Percentiles rank a stretch among this genome's conserved stretches.
Evolutionary conservation across 176 grass and related monocot genomes (phyloP).

Genomic region (Carex littledalei): DNA sequence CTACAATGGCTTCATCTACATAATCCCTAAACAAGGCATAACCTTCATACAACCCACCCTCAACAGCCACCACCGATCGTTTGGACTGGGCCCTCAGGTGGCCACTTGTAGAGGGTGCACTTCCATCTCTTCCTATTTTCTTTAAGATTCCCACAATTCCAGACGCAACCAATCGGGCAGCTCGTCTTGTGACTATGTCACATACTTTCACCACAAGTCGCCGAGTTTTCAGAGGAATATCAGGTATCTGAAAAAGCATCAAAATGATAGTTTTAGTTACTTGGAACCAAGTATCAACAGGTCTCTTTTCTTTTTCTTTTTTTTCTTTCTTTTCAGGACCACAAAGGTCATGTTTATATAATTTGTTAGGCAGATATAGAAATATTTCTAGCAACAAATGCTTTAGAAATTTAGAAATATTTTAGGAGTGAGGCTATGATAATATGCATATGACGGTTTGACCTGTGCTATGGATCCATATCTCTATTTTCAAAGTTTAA

Average conservation of each 20-base stretch:
- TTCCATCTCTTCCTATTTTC: conserved; percentile 81
- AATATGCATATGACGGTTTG: too few relatives aligned
- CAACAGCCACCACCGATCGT: conserved; percentile 58
- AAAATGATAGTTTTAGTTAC: background rate
- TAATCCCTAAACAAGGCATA: conserved; percentile 77
- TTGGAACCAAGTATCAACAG: background rate
- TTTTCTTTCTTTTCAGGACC: background rate
- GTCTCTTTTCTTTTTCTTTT: background rate
- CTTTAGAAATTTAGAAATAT: background rate
- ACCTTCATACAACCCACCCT: conserved; percentile 58
- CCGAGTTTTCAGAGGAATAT: conserved; percentile 56
- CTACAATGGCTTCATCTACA: conserved; percentile 58
- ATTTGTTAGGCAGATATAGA: background rate
- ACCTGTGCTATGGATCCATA: too few relatives aligned
- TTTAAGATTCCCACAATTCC: conserved; percentile 78
- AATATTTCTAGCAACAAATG: background rate
- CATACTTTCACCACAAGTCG: conserved; percentile 64
- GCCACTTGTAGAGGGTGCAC: conserved; percentile 27
- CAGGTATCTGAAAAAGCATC: conserved; percentile 43
- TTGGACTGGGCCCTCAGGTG: conserved; percentile 31
- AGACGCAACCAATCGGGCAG: conserved; percentile 66
- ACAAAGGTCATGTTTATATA: background rate
- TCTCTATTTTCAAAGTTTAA: too few relatives aligned
- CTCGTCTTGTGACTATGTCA: conserved; percentile 56
- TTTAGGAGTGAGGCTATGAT: too few relatives aligned